Evolutionary conservation across 129 eudicot genomes (phyloP), one percentile per base, ranked within the genome.

Genomic region (Flaveria bidentis): DNA sequence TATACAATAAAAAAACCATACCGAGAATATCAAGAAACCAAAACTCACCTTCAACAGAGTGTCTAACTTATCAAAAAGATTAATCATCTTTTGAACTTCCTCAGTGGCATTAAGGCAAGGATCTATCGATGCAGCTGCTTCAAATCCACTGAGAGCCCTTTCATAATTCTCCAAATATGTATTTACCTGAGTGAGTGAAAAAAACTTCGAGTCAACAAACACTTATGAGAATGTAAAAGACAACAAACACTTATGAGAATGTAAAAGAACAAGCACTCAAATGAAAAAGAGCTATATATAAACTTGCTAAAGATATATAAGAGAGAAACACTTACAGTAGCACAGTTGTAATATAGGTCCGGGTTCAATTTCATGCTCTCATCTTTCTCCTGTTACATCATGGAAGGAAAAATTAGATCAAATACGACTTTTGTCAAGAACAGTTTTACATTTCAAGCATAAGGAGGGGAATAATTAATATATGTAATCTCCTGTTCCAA

Each of bases 121-220:
- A 87, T 94, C 99, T 82, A 68, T 89, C 7, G 80, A 80, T 73
- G 91, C 96, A 70, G 99, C 99, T 28, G 96, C 94, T 84, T 94
- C 96, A 76, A 91, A 94, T 81, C 99, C 97, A 84, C 90, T 89
- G 67, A 94, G 96, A 55, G 99, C 99, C 80, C 93, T 91, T 84
- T 91, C 97, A 76, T 91, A 94, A 80, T 91, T 94, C 80, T 94
- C 99, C 46, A 94, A 78, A 79, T 91, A 94, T 74, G 86, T 84
- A 72, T 91, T 91, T 69, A 90, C 97, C 98, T 93, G 74, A 36
- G 47, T 72, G 41, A 9, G 55, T 57, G 52, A 3, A 44, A 67
- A 44, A 28, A 57, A 52, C 6, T 22, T 5, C 3, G 10, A 44
- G 23, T 53, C 11, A 6, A 62, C 25, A 49, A 75, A 60, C 26